These are phyloP conservation scores for Exophiala calicioides DNA, from an alignment of 2,329 filamentous ascomycete species.

Conservation along the genomic window DNA sequence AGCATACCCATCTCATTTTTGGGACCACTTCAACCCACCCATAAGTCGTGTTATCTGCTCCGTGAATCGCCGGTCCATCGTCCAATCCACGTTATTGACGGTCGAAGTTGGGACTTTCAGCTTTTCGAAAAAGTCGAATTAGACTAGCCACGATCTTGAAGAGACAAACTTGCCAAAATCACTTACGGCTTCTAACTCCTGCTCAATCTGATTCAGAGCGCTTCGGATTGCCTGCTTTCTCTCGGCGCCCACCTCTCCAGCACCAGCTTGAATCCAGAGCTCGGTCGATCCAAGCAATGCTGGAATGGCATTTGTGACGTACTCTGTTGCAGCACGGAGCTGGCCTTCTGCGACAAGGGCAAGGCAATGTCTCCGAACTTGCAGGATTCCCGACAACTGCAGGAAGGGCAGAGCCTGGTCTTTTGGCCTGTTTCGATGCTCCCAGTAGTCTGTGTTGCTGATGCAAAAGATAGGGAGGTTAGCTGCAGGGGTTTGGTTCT, in stretches of 20 bases:
- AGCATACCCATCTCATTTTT: neutral
- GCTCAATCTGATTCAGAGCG: slow-evolving; percentile 4
- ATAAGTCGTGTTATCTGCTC: slow-evolving; percentile 1
- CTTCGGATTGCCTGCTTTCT: slow-evolving; percentile 11
- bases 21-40: neutral
- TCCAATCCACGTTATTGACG: slow-evolving; percentile 1
- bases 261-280: slow-evolving; percentile 13
- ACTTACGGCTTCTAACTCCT: slow-evolving; percentile 6
- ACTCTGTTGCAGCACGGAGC: slow-evolving; percentile 7
- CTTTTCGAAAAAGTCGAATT: slow-evolving; percentile 4
- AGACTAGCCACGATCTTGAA: neutral
- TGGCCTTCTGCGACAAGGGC: slow-evolving; percentile 9
- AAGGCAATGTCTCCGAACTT: slow-evolving; percentile 13
- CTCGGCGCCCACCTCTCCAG: slow-evolving; percentile 6
- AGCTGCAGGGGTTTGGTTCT: neutral
- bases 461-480: slow-evolving; percentile 12
- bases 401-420: slow-evolving; percentile 5
- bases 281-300: slow-evolving; percentile 12
- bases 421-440: slow-evolving; percentile 6
- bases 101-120: slow-evolving; percentile 1
- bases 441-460: slow-evolving; percentile 6
- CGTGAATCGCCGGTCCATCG: slow-evolving; percentile 4
- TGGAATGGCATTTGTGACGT: slow-evolving; percentile 11
- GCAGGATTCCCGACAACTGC: slow-evolving; percentile 3
- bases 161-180: neutral